Evolutionary conservation across 768 basidiomycete species (phyloP).

Genomic region (Lentinula detonsa): DNA sequence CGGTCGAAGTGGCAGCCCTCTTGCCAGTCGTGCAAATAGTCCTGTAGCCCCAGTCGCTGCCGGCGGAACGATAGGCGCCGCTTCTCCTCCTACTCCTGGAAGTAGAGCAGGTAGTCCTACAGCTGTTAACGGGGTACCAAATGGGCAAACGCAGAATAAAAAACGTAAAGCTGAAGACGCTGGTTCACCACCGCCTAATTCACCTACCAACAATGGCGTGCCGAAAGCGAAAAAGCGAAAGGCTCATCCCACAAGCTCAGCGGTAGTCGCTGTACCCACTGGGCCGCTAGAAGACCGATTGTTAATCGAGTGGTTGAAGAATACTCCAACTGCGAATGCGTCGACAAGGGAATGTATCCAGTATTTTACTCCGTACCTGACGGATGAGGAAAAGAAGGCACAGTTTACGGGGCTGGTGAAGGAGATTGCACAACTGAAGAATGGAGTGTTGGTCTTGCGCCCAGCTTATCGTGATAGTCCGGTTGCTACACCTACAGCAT

Average conservation of each 20-base stretch:
- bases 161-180: conserved; percentile 41
- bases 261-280: conserved; percentile 32
- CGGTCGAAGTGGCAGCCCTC: conserved; percentile 57
- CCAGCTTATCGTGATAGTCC: conserved; percentile 29
- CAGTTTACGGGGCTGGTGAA: conserved; percentile 77
- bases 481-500: conserved; percentile 14
- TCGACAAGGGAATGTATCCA: conserved; percentile 77
- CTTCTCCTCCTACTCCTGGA: background rate
- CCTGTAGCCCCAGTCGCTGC: conserved; percentile 23
- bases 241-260: conserved; percentile 18
- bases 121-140: conserved; percentile 16
- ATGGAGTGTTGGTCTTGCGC: conserved; percentile 55
- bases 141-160: conserved; percentile 17
- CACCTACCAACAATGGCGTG: conserved; percentile 19
- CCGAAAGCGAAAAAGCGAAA: conserved; percentile 56
- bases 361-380: conserved; percentile 72
- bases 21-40: conserved; percentile 51
- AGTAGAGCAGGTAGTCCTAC: conserved; percentile 40
- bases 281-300: conserved; percentile 58
- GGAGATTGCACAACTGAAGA: conserved; percentile 70
- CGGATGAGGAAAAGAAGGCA: conserved; percentile 60
- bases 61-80: background rate
- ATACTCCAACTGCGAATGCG: conserved; percentile 45
- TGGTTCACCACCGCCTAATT: conserved; percentile 18
- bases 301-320: conserved; percentile 73